Conservation (phyloP, 2,329 filamentous ascomycete species). For the Microsporum ferrugineum region DNA sequence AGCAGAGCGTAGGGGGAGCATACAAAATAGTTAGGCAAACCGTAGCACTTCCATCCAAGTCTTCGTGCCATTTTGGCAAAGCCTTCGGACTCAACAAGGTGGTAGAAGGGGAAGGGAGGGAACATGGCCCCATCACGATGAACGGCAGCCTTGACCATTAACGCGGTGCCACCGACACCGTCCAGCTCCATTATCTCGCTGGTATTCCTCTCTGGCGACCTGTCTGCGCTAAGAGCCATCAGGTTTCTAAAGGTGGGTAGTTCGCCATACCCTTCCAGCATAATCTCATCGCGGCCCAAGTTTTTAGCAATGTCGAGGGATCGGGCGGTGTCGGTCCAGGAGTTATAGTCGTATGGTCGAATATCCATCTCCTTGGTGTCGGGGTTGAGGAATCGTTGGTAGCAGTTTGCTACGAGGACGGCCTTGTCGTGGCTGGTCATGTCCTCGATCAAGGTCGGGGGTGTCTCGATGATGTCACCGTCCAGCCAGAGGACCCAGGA, state of each 20-base stretch:
- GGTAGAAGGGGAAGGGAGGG: constrained; percentile 88
- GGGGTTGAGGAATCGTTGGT: constrained; percentile 70
- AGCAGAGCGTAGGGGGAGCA: constrained; percentile 22
- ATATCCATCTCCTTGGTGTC: constrained; percentile 59
- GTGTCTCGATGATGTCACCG: constrained; percentile 81
- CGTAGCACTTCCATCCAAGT: constrained; percentile 71
- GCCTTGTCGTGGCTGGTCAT: constrained; percentile 76
- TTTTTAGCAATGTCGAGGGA: constrained; percentile 62
- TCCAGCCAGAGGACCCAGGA: constrained; percentile 98
- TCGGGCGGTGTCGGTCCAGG: constrained; percentile 80
- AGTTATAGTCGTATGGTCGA: constrained; percentile 92
- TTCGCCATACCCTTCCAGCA: constrained; percentile 85
- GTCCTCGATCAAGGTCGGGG: constrained; percentile 75
- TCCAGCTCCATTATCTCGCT: constrained; percentile 64
- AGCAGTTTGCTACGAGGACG: constrained; percentile 93
- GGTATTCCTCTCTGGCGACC: constrained; percentile 44
- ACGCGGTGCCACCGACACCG: constrained; percentile 82
- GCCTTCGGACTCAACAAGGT: constrained; percentile 94
- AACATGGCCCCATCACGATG: constrained; percentile 98
- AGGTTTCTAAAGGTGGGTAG: constrained; percentile 84
- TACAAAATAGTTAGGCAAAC: constrained; percentile 96
- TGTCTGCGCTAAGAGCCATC: constrained; percentile 70
- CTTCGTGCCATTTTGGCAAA: constrained; percentile 95
- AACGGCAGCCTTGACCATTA: constrained; percentile 92
- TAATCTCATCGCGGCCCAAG: constrained; percentile 84